Evolutionary conservation across 805 yeast genomes (phyloP), one percentile per base, ranked within the genome.

Genomic region (Cyberlindnera bimundalis): DNA sequence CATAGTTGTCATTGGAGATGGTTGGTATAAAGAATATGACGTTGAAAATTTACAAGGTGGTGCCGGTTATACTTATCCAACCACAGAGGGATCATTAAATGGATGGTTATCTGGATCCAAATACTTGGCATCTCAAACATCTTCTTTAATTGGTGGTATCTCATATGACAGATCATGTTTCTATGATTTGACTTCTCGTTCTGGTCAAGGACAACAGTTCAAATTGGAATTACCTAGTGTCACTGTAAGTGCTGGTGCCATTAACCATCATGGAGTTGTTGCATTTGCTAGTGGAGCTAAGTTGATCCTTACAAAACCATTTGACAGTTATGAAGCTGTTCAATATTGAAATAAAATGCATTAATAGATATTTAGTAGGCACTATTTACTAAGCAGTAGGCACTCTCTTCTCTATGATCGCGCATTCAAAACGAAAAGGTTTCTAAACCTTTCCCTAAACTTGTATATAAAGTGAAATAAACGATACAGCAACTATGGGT

Each of bases 1-100:
- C 28, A 21, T 65, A 1, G 39, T 59, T 1, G 64, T 62, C 8
- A 40, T 61, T 15, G 68, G 67, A 2, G 49, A 55, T 15, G 67
- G 67, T 4, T 60, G 65, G 64, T 55, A 59, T 56, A 61, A 62
- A 37, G 44, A 50, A 16, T 65, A 59, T 43, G 47, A 52, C 16
- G 42, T 55, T 5, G 45, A 46, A 2, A 28, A 46, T 1, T 42
- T 65, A 4, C 34, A 36, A 17, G 66, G 65, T 16, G 69, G 69
- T 17, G 52, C 66, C 29, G 67, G 69, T 1, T 62, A 49, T 30
- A 65, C 69, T 1, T 39, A 28, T 14, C 47, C 59, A 9, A 32
- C 45, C 2, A n/a, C 39, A 9, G 47, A 50, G 18, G 30, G 46
- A 1, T 42, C 48, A 14, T 33, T 57, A 8, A 47, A 31, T 19